phyloP scores from a whole-genome alignment of 352 stramenopile genomes.

The Phytopythium helicoides region DNA sequence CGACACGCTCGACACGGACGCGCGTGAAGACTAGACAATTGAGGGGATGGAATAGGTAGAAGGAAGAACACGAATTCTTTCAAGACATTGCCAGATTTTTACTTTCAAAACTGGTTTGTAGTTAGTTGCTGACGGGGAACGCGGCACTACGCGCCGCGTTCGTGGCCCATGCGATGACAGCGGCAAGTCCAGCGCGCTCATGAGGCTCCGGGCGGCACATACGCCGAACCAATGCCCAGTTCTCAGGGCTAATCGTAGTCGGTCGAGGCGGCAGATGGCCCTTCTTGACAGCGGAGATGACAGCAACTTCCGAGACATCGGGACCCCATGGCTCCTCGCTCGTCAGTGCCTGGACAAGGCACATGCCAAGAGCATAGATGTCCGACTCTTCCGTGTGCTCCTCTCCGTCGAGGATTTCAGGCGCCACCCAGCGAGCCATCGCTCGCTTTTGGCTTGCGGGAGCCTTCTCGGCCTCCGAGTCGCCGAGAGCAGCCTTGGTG shows the following conservation, averaged over 20 bases:
- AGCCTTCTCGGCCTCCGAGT: not conserved
- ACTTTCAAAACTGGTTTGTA: too few relatives aligned
- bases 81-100: too few relatives aligned
- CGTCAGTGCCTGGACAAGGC: conserved; percentile 26
- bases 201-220: conserved; percentile 7
- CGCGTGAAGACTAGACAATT: conserved; percentile 4
- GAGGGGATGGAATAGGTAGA: not conserved
- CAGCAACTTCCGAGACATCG: conserved; percentile 13
- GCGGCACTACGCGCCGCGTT: conserved; percentile 3
- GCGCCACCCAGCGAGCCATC: conserved; percentile 22
- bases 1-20: conserved; percentile 2
- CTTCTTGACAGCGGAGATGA: conserved; percentile 12
- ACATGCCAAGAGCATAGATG: conserved; percentile 34
- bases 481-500: conserved; percentile 4
- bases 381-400: conserved; percentile 18
- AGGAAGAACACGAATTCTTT: not conserved
- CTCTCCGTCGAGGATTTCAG: conserved; percentile 25
- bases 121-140: not conserved
- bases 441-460: not conserved
- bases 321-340: conserved; percentile 18
- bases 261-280: conserved; percentile 9
- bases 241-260: conserved; percentile 1
- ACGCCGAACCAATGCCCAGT: conserved; percentile 8
- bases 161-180: conserved; percentile 7
- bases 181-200: conserved; percentile 3